Evolutionary conservation across 495 filamentous ascomycete genomes (phyloP).

Genomic region (Cercophora scortea): DNA sequence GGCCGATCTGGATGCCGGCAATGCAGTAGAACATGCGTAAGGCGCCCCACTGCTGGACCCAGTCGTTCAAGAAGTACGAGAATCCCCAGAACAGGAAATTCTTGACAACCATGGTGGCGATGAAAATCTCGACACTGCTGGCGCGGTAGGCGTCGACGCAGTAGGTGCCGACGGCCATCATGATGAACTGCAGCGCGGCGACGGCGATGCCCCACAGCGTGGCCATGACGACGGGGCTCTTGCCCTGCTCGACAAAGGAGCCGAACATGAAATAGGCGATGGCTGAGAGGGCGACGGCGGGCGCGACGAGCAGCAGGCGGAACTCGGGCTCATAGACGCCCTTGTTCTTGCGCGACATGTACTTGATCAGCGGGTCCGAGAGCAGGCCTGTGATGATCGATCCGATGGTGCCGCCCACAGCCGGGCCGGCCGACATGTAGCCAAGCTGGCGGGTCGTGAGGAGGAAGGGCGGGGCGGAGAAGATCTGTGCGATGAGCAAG

Average conservation of each 20-base stretch:
- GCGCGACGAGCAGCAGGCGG: neutral
- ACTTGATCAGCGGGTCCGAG: constrained; percentile 62
- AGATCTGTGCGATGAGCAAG: constrained; percentile 75
- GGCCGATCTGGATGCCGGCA: neutral
- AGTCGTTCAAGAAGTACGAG: neutral
- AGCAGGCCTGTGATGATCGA: constrained; percentile 66
- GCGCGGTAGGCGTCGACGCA: neutral
- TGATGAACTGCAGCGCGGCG: neutral
- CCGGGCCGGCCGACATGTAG: constrained; percentile 82
- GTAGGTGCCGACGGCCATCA: constrained; percentile 1
- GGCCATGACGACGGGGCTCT: neutral
- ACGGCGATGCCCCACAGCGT: neutral
- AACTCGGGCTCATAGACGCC: neutral
- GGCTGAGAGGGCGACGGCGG: neutral
- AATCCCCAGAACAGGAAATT: neutral
- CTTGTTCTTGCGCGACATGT: constrained; percentile 43
- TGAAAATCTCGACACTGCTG: neutral
- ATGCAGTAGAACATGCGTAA: neutral
- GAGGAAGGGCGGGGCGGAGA: constrained; percentile 70
- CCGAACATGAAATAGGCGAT: neutral
- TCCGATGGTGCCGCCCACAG: constrained; percentile 73
- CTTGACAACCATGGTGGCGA: neutral
- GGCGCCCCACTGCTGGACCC: neutral
- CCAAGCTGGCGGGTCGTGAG: constrained; percentile 76
- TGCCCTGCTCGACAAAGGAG: neutral